These are phyloP conservation scores for Suillus discolor DNA, from an alignment of 768 basidiomycete genomes.

Conservation along the genomic window DNA sequence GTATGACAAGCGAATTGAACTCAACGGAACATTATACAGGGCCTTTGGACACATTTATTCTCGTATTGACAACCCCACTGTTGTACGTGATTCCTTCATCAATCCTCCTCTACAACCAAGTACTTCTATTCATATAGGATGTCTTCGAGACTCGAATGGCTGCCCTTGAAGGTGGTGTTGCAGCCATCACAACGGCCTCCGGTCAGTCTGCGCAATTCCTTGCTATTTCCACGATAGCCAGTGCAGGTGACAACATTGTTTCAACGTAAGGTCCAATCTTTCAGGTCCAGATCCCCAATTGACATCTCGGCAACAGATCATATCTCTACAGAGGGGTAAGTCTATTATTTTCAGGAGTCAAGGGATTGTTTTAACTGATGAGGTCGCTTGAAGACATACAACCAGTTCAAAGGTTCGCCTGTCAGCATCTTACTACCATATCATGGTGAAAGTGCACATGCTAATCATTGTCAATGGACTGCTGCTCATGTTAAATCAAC, in stretches of 20 bases:
- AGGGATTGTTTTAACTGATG: not conserved
- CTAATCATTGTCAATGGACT: not conserved
- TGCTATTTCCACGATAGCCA: slow-evolving; percentile 53
- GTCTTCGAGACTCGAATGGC: slow-evolving; percentile 69
- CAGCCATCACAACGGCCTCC: slow-evolving; percentile 57
- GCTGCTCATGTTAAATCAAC: not conserved
- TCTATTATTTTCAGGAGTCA: slow-evolving; percentile 7
- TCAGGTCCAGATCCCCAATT: not conserved
- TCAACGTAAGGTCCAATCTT: slow-evolving; percentile 43
- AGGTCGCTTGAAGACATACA: slow-evolving; percentile 49
- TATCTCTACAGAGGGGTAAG: slow-evolving; percentile 63
- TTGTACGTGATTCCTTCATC: slow-evolving; percentile 37
- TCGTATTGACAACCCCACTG: slow-evolving; percentile 58
- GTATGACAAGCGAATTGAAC: not conserved
- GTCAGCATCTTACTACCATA: not conserved
- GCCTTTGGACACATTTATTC: slow-evolving; percentile 54
- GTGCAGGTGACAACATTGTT: slow-evolving; percentile 66
- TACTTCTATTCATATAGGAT: slow-evolving; percentile 38
- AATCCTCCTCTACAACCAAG: not conserved
- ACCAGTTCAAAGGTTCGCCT: slow-evolving; percentile 58
- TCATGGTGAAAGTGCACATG: slow-evolving; percentile 47
- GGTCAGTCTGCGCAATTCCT: slow-evolving; percentile 68
- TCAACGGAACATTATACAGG: slow-evolving; percentile 21
- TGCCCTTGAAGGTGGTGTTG: slow-evolving; percentile 62
- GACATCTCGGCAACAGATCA: slow-evolving; percentile 33